Percentiles rank a stretch among this genome's conserved stretches.
Conservation (phyloP, 148 eudicot genomes). For the Rhododendron henanense region DNA sequence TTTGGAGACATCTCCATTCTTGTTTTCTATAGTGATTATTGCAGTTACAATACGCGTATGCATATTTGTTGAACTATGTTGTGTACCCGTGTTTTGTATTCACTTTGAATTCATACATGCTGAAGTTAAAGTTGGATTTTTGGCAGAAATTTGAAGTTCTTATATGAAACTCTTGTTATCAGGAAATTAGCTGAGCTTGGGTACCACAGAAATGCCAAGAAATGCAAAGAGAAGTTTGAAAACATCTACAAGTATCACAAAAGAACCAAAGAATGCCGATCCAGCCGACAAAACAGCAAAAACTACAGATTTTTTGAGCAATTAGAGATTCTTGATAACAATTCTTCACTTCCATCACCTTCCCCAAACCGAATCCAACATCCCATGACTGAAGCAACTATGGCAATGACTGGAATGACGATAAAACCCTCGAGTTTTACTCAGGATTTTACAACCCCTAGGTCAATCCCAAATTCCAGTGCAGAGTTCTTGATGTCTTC, state of each 20-base stretch:
- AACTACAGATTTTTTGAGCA: slow-evolving; percentile 67
- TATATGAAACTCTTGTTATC: slow-evolving; percentile 20
- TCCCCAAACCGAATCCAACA: slow-evolving; percentile 12
- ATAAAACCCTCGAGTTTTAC: slow-evolving; percentile 23
- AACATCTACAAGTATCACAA: slow-evolving; percentile 78
- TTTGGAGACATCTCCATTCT: background rate
- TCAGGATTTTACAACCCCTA: slow-evolving; percentile 31
- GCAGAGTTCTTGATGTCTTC: slow-evolving; percentile 31
- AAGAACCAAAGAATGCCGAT: slow-evolving; percentile 57
- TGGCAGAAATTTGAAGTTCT: background rate
- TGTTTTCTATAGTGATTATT: background rate
- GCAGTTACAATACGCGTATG: background rate
- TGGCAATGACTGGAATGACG: slow-evolving; percentile 1
- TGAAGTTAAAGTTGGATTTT: background rate
- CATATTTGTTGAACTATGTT: background rate
- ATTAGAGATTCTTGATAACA: slow-evolving; percentile 52
- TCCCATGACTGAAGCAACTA: slow-evolving; percentile 19
- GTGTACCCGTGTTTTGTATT: background rate
- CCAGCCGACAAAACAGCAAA: slow-evolving; percentile 45
- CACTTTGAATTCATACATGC: background rate
- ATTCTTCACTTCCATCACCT: slow-evolving; percentile 28
- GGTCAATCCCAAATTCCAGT: slow-evolving; percentile 21
- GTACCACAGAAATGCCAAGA: slow-evolving; percentile 64
- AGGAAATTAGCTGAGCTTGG: slow-evolving; percentile 81
- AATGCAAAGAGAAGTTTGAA: slow-evolving; percentile 93